phyloP scores from a whole-genome alignment of 2,329 filamentous ascomycete species.

The Periconia digitata region DNA sequence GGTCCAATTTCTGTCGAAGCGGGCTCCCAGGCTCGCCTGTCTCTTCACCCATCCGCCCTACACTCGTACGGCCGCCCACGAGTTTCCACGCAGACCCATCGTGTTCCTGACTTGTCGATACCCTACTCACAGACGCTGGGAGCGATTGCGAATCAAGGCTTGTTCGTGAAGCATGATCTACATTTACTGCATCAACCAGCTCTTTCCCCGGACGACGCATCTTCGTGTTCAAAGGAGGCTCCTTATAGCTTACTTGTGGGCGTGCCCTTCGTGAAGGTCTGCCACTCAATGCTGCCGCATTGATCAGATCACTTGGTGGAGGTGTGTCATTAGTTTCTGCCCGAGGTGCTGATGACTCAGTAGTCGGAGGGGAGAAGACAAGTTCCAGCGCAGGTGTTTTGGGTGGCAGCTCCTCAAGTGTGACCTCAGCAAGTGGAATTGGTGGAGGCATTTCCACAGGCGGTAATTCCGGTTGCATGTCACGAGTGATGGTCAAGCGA shows the following conservation, averaged over 20 bases:
- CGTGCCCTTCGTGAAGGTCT: conserved; percentile 50
- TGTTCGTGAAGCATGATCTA: conserved; percentile 22
- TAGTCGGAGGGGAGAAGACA: conserved; percentile 49
- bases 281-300: conserved; percentile 34
- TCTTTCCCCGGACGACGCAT: conserved; percentile 53
- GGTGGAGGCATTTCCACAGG: conserved; percentile 23
- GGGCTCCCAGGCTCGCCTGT: conserved; percentile 38
- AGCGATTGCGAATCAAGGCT: conserved; percentile 27
- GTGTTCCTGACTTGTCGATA: conserved; percentile 31
- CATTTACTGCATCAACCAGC: conserved; percentile 48
- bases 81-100: conserved; percentile 32
- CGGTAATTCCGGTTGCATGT: conserved; percentile 20
- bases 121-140: conserved; percentile 20
- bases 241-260: conserved; percentile 52
- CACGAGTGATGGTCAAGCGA: conserved; percentile 29
- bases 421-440: conserved; percentile 29
- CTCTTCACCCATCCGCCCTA: conserved; percentile 22
- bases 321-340: conserved; percentile 46
- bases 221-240: conserved; percentile 51
- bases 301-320: conserved; percentile 44
- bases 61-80: conserved; percentile 15
- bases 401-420: conserved; percentile 40
- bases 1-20: conserved; percentile 35
- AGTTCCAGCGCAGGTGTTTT: conserved; percentile 43
- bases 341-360: conserved; percentile 43